A percentile compares a stretch with the other conserved stretches of the same genome.
phyloP scores from a whole-genome alignment of 257 asterid species.

The Solanum tarijense region DNA sequence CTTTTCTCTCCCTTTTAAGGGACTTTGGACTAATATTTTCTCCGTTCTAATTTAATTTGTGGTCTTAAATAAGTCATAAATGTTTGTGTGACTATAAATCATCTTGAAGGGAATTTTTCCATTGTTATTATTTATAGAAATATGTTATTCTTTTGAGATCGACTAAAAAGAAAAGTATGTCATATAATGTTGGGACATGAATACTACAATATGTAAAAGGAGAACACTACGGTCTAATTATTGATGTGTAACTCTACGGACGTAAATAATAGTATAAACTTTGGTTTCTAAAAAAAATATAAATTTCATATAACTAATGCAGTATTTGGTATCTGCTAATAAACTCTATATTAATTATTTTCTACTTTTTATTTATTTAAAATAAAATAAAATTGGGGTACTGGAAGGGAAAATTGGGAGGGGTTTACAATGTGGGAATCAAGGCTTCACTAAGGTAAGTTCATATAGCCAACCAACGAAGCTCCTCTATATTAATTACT shows the following conservation, averaged over 20 bases:
- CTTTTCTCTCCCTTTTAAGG: background rate
- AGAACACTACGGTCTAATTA: background rate
- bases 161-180: too few relatives aligned
- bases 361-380: too few relatives aligned
- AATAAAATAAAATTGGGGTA: too few relatives aligned
- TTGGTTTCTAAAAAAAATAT: background rate
- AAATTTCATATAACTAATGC: background rate
- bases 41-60: too few relatives aligned
- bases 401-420: too few relatives aligned
- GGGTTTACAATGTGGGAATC: too few relatives aligned
- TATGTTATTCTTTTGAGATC: background rate
- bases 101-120: too few relatives aligned
- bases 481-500: background rate
- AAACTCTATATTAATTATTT: background rate
- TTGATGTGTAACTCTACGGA: background rate
- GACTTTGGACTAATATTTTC: background rate
- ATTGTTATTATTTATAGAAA: too few relatives aligned
- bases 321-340: background rate
- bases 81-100: background rate
- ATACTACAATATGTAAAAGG: background rate
- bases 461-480: too few relatives aligned
- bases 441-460: too few relatives aligned
- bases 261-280: background rate
- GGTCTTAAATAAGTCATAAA: background rate
- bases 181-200: too few relatives aligned